These are phyloP conservation scores for Leccinum rimulosum DNA, from an alignment of 768 basidiomycete species.

Conservation along the genomic window DNA sequence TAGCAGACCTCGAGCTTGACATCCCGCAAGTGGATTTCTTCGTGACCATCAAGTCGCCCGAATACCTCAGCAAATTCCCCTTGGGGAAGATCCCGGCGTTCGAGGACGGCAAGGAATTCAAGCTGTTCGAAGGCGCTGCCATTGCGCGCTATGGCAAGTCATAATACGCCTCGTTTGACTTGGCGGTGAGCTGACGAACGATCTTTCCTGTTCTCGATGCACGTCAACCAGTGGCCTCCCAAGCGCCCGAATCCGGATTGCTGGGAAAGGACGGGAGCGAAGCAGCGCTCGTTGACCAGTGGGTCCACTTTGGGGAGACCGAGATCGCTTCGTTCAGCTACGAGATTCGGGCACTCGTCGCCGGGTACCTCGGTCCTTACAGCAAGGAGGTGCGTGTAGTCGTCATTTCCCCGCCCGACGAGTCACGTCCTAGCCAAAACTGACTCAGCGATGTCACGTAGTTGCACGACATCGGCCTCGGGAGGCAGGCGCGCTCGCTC, in stretches of 20 bases:
- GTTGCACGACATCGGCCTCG: constrained; percentile 17
- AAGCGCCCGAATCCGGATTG: constrained; percentile 26
- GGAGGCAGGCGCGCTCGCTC: constrained; percentile 23
- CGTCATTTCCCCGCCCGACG: neutral
- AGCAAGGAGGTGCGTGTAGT: constrained; percentile 19
- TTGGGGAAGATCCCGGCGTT: constrained; percentile 30
- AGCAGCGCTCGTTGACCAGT: constrained; percentile 30
- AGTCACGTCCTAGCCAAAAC: neutral
- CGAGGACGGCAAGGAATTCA: constrained; percentile 23
- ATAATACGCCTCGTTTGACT: neutral
- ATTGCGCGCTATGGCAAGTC: constrained; percentile 30
- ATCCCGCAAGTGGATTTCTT: constrained; percentile 19
- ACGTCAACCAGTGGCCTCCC: constrained; percentile 19
- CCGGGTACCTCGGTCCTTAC: constrained; percentile 21
- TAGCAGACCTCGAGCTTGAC: constrained; percentile 28
- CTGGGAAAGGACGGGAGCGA: constrained; percentile 24
- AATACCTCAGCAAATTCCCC: constrained; percentile 30
- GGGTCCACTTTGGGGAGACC: constrained; percentile 30
- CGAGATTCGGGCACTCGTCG: constrained; percentile 15
- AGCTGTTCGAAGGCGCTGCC: constrained; percentile 27
- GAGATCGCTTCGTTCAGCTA: constrained; percentile 26
- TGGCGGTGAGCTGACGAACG: neutral
- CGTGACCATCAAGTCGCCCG: constrained; percentile 26
- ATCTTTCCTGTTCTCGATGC: neutral
- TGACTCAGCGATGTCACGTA: neutral